Evolutionary conservation across 2,329 filamentous ascomycete species (phyloP).

Genomic region (Cordyceps cicadae): DNA sequence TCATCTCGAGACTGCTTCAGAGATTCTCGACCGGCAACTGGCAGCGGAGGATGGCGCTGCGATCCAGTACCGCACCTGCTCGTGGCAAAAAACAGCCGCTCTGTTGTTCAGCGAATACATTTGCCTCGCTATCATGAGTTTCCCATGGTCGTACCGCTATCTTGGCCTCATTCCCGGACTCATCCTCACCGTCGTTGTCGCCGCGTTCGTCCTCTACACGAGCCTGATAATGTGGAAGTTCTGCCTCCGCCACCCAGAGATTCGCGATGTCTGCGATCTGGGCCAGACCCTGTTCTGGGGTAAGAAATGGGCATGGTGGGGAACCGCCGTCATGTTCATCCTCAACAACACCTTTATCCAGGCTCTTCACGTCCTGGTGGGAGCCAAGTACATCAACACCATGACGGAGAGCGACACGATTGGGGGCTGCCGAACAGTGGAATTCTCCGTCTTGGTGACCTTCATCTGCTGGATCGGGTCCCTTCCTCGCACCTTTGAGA

Average conservation of each 20-base stretch:
- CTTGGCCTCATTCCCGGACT: conserved; percentile 78
- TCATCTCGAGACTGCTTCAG: conserved; percentile 37
- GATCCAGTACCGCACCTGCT: conserved; percentile 89
- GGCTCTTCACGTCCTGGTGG: conserved; percentile 72
- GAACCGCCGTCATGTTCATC: conserved; percentile 76
- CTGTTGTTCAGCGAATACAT: conserved; percentile 94
- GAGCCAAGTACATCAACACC: conserved; percentile 83
- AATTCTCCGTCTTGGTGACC: conserved; percentile 66
- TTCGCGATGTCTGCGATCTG: conserved; percentile 88
- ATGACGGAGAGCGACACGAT: conserved; percentile 62
- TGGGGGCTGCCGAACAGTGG: conserved; percentile 64
- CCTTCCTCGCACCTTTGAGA: conserved; percentile 75
- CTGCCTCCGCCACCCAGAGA: conserved; percentile 81
- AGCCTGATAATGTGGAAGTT: conserved; percentile 62
- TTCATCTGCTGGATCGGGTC: conserved; percentile 71
- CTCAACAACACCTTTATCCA: conserved; percentile 92
- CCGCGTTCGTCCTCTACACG: conserved; percentile 75
- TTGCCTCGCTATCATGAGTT: conserved; percentile 86
- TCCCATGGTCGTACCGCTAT: conserved; percentile 85
- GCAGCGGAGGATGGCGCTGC: conserved; percentile 67
- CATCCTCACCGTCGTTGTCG: conserved; percentile 73
- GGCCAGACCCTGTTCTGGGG: conserved; percentile 93
- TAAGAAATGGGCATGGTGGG: conserved; percentile 53
- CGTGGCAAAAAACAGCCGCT: conserved; percentile 89
- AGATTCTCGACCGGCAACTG: conserved; percentile 57